A percentile compares a stretch with the other conserved stretches of the same genome.
Conservation (phyloP, 805 yeast genomes). For the Candida glaebosa region DNA sequence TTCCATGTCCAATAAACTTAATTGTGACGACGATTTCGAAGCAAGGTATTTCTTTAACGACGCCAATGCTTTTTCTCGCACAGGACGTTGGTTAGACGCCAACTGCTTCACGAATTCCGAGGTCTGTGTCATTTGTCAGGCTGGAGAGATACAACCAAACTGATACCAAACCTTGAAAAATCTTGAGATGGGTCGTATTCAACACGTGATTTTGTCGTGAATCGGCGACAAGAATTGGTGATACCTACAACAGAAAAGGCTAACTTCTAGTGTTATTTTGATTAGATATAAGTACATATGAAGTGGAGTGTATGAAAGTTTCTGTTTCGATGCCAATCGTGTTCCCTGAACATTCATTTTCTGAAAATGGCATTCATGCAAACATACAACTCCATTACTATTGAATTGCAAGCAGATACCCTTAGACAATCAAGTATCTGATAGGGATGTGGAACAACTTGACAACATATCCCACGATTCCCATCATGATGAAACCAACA, state of each 20-base stretch:
- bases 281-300: neutral
- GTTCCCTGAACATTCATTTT: neutral
- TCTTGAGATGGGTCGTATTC: neutral
- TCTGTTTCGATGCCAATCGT: neutral
- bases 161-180: neutral
- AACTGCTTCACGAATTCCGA: slow-evolving; percentile 70
- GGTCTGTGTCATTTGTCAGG: slow-evolving; percentile 22
- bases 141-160: neutral
- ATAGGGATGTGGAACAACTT: slow-evolving; percentile 94
- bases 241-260: too few relatives aligned
- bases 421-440: slow-evolving; percentile 87
- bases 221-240: too few relatives aligned
- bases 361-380: too few relatives aligned
- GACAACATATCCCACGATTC: slow-evolving; percentile 93
- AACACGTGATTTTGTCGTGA: neutral
- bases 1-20: slow-evolving; percentile 56
- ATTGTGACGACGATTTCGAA: slow-evolving; percentile 36
- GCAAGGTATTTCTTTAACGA: slow-evolving; percentile 58
- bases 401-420: too few relatives aligned
- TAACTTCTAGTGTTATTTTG: neutral
- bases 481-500: slow-evolving; percentile 95
- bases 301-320: neutral
- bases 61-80: slow-evolving; percentile 70
- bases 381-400: too few relatives aligned
- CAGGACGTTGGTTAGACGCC: slow-evolving; percentile 77